Base-by-base conservation (phyloP, 306 rosid species). In the Dicorynia guianensis region DNA sequence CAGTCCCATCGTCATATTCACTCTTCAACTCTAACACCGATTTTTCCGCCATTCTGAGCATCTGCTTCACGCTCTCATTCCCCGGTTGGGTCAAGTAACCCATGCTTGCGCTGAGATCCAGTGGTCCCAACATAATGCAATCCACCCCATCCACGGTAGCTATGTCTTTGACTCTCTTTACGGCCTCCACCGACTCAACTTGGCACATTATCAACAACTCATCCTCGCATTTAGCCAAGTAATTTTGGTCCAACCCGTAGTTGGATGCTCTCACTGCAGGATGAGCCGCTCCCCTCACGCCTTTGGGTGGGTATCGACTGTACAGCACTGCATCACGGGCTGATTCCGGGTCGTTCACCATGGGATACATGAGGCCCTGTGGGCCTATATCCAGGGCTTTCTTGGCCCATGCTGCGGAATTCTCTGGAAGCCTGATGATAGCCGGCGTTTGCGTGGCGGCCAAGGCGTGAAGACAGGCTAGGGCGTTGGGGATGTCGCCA, bases 351-450 rank as follows among this genome's bases (percentile, higher is more conserved):
- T 63, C 34, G 34, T 63, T 63, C 8, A 63, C 35, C 69, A 39
- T 39, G 50, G 69, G 69, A 43, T 39, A 63, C 6, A 63, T 63
- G 69, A 63, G 69, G n/a, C 69, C 69, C 9, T 39, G 50, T 7
- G 69, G 69, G 12, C 69, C 69, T 4, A 63, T 10, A 43, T 63
- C 69, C 6, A 63, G 69, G 69, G 69, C 69, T 8, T 63, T 63
- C 35, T 63, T 63, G 33, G 69, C 69, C 69, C 69, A 63, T 3
- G 35, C 39, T 10, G 33, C 50, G 13, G 69, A 63, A 40, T 63
- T 63, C 52, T 63, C 69, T 17, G 69, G 69, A 63, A 63, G 69
- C 35, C 50, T 43, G 49, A 63, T 63, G n/a, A 40, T 63, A 0
- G 69, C 69, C 0, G 65, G 65, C 17, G 44, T 60, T 11, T n/a